Evolutionary conservation across 2,329 filamentous ascomycete genomes (phyloP).

Genomic region (Colletotrichum brevisporum): DNA sequence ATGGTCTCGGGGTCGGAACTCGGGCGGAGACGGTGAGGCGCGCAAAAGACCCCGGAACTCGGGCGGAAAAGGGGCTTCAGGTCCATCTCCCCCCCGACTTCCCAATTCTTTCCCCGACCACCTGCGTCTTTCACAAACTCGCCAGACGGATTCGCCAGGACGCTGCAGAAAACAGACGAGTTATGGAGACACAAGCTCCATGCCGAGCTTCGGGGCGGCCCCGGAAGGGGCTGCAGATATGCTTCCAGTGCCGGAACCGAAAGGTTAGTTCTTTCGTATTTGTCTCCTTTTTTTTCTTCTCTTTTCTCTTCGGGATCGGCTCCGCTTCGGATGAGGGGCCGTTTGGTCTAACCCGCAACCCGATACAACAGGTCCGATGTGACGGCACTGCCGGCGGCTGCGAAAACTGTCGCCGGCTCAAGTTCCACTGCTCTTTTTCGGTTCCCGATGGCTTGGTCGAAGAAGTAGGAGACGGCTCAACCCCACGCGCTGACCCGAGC

Average conservation of each 20-base stretch:
- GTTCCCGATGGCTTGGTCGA: neutral
- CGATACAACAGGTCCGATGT: slow-evolving; percentile 32
- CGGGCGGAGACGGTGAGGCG: slow-evolving; percentile 11
- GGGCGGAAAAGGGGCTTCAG: slow-evolving; percentile 12
- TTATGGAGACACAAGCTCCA: slow-evolving; percentile 25
- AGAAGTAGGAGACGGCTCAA: neutral
- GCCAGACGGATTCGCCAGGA: neutral
- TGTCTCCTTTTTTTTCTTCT: too few relatives aligned
- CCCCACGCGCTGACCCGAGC: neutral
- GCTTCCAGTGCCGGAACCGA: slow-evolving; percentile 39
- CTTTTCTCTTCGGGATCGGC: neutral
- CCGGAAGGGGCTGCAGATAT: slow-evolving; percentile 37
- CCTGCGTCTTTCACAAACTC: slow-evolving; percentile 16
- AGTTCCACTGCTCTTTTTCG: slow-evolving; percentile 37
- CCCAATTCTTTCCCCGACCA: slow-evolving; percentile 23
- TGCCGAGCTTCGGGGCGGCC: slow-evolving; percentile 28
- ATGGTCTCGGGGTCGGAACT: slow-evolving; percentile 20
- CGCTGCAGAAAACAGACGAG: slow-evolving; percentile 14
- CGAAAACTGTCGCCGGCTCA: slow-evolving; percentile 33
- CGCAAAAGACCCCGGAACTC: slow-evolving; percentile 24
- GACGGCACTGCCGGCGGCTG: slow-evolving; percentile 32
- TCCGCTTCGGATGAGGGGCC: slow-evolving; percentile 7
- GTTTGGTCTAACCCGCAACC: slow-evolving; percentile 9
- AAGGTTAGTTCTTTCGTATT: slow-evolving; percentile 20
- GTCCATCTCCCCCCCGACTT: slow-evolving; percentile 28